Base-by-base conservation (phyloP, 2,329 filamentous ascomycete species). In the Incumbomyces delicatus region DNA sequence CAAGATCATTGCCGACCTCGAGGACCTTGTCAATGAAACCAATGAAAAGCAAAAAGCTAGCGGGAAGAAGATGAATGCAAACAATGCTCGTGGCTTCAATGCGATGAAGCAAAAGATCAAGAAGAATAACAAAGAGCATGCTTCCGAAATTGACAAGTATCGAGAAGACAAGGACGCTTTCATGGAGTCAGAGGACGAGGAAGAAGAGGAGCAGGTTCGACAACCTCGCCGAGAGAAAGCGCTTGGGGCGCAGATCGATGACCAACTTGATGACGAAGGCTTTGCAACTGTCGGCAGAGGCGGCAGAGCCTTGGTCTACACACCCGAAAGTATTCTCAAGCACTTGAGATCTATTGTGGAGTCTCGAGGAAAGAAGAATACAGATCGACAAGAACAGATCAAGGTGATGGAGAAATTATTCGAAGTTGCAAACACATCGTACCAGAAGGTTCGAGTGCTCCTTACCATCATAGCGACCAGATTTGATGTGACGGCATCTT, bases 11-110 rank as follows among this genome's bases (percentile, higher is more conserved):
- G 85, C 90, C 60, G 90, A 98, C 63, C 76, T 98, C 55, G 92
- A 98, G 71, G 89, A 94, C 60, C 80, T 85, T 63, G 85, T 95
- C 76, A 89, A 89, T 64, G 94, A 98, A 74, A 83, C 89, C 18
- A 78, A 94, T 55, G 81, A 88, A 60, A 95, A 95, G 77, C 87
- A 94, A 65, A 98, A 98, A 75, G 85, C 94, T 57, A 85, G 86
- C 2, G 81, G 83, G 53, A 95, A 95, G 80, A 96, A 95, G 78
- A 95, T 96, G 89, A 98, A 95, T 72, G 88, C 89, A 52, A 92
- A 83, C 63, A 94, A 90, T 64, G 85, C 88, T 56, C 87, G 88
- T 70, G 88, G 89, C 61, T 78, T 98, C 61, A 98, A 96, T 67
- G 87, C 89, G 53, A 86, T 96, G 62, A 94, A 95, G 73, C 92